Base-by-base conservation (phyloP, 306 rosid genomes). In the Trichosanthes cucumerina region DNA sequence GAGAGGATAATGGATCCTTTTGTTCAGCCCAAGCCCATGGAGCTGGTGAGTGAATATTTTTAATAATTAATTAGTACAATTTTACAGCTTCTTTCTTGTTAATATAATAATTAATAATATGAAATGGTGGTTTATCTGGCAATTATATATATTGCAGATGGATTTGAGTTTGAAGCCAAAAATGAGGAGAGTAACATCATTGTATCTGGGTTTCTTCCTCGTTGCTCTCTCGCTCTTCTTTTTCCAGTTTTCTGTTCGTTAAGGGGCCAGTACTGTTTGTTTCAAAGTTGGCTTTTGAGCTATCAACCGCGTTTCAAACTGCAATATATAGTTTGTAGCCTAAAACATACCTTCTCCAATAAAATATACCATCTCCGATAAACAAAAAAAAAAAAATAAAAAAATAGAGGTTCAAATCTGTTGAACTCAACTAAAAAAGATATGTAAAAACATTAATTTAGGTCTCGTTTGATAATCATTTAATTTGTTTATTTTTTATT, bases 1-100 rank as follows among this genome's bases (percentile, higher is more conserved):
- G 92, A 88, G 82, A 88, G 83, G 88, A 81, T 93, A 58, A 80
- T 89, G 82, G 89, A 82, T 68, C 92, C 93, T 49, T 77, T 86
- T 11, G 86, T 87, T 36, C 76, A 82, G 58, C 38, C 86, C 56
- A 82, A 80, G 83, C 93, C 96, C 75, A 73, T 82, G 3, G 78
- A 78, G 85, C 52, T 86, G 91, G 93, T 91, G 83, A 1, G 85
- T 47, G 58, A 52, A 10, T n/a, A 28, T 39, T 26, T 15, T n/a
- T 38, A n/a, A n/a, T n/a, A n/a, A n/a, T n/a, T n/a, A 1, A 24
- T 43, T 11, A 31, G 5, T 5, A 41, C 18, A 7, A 53, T 10
- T 7, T 11, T 4, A 12, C 1, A 4, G 24, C 43, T 26, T 66
- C 6, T 0, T 1, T 57, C 4, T 64, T 59, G 36, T 7, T 47